Conservation (phyloP, 352 stramenopile species). For the Pythium scleroteichum region DNA sequence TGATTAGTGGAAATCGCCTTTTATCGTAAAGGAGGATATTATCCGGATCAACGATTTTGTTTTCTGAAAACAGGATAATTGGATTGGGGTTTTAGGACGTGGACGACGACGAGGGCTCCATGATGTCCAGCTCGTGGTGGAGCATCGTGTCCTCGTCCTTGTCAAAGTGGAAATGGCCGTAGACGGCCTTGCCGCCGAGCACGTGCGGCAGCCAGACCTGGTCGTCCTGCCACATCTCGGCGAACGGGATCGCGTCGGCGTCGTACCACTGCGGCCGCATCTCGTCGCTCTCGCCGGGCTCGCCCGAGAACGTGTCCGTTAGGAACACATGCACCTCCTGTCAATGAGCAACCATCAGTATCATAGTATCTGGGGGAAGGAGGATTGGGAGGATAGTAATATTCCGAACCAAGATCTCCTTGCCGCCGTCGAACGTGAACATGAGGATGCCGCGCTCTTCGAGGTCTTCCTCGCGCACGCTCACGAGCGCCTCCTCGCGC, state of each 20-base stretch:
- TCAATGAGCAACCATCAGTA: neutral
- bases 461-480: slow-evolving; percentile 29
- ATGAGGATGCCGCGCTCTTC: slow-evolving; percentile 30
- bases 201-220: slow-evolving; percentile 59
- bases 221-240: slow-evolving; percentile 76
- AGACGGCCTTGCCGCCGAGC: slow-evolving; percentile 45
- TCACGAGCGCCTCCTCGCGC: slow-evolving; percentile 46
- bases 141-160: slow-evolving; percentile 39
- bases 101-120: slow-evolving; percentile 6
- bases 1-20: slow-evolving; percentile 1
- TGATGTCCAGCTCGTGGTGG: slow-evolving; percentile 27
- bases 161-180: slow-evolving; percentile 55
- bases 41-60: neutral
- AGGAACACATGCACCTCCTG: slow-evolving; percentile 54
- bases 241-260: slow-evolving; percentile 48
- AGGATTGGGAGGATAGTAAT: too few relatives aligned
- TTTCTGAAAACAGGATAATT: neutral
- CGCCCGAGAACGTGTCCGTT: slow-evolving; percentile 40
- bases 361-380: too few relatives aligned
- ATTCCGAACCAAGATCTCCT: slow-evolving; percentile 35
- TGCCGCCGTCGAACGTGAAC: slow-evolving; percentile 48
- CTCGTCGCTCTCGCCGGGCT: slow-evolving; percentile 63
- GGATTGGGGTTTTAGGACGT: neutral
- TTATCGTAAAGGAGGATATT: slow-evolving; percentile 1
- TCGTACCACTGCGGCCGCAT: slow-evolving; percentile 74